A percentile compares a stretch with the other conserved stretches of the same genome.
These are phyloP conservation scores for Tubosaeta brunneosetosa DNA, from an alignment of 768 basidiomycete genomes.

Conservation along the genomic window DNA sequence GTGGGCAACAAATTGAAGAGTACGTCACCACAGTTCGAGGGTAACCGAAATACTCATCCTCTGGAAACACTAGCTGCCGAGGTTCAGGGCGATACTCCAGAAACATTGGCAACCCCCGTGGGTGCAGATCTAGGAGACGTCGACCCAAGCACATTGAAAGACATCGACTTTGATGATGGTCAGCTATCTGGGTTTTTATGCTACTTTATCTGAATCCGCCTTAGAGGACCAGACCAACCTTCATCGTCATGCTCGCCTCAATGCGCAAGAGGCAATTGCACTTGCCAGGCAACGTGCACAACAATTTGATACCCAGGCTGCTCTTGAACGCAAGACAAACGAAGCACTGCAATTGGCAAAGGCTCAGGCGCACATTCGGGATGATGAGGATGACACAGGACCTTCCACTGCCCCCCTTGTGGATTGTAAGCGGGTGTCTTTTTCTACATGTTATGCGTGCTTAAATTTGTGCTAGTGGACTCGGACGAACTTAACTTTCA, in stretches of 20 bases:
- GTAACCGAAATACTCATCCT: slow-evolving; percentile 13
- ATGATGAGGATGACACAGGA: slow-evolving; percentile 37
- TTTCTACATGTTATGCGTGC: neutral
- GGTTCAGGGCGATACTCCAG: slow-evolving; percentile 57
- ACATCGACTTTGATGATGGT: slow-evolving; percentile 93
- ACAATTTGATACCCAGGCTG: slow-evolving; percentile 82
- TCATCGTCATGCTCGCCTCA: slow-evolving; percentile 76
- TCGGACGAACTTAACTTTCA: slow-evolving; percentile 99
- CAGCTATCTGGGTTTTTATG: slow-evolving; percentile 18
- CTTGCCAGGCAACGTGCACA: slow-evolving; percentile 75
- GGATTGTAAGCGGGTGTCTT: slow-evolving; percentile 52
- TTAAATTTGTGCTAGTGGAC: slow-evolving; percentile 54
- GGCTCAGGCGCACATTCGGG: slow-evolving; percentile 40
- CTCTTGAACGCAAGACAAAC: slow-evolving; percentile 74
- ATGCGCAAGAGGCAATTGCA: slow-evolving; percentile 84
- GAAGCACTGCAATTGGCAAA: slow-evolving; percentile 70
- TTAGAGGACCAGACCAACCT: slow-evolving; percentile 86
- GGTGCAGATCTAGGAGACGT: slow-evolving; percentile 58
- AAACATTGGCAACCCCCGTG: slow-evolving; percentile 41
- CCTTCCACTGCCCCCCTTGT: slow-evolving; percentile 48
- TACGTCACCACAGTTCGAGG: slow-evolving; percentile 34
- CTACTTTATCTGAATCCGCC: slow-evolving; percentile 3
- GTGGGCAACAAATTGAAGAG: slow-evolving; percentile 95
- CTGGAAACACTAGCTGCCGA: slow-evolving; percentile 55
- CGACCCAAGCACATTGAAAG: slow-evolving; percentile 51